Evolutionary conservation across 768 basidiomycete genomes (phyloP).

Genomic region (Serendipita vermifera): DNA sequence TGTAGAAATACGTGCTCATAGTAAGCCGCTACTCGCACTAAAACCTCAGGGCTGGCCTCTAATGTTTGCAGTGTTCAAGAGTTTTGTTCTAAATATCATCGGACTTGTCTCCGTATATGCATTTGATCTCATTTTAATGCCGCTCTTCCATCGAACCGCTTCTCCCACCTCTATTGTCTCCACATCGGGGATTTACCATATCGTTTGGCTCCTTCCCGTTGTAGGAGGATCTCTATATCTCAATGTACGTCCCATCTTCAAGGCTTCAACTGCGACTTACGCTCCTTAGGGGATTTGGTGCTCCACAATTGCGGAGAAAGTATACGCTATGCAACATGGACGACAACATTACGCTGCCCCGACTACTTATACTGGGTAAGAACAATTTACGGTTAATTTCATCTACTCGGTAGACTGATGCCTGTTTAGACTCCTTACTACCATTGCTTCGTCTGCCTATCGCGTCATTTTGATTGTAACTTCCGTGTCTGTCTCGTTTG

Average conservation of each 20-base stretch:
- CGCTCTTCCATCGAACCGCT: constrained; percentile 39
- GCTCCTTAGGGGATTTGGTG: constrained; percentile 70
- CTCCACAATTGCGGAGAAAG: constrained; percentile 57
- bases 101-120: constrained; percentile 60
- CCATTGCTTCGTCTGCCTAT: constrained; percentile 70
- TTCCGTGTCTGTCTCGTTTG: constrained; percentile 54
- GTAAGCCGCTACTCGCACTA: constrained; percentile 9
- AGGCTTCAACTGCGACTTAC: neutral
- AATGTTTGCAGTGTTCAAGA: constrained; percentile 43
- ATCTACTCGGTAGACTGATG: constrained; percentile 27
- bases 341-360: constrained; percentile 36
- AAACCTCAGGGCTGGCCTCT: neutral
- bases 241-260: constrained; percentile 44
- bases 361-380: constrained; percentile 34
- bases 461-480: constrained; percentile 71
- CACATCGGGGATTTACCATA: constrained; percentile 67
- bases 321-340: constrained; percentile 60
- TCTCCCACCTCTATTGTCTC: constrained; percentile 34
- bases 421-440: constrained; percentile 46
- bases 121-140: constrained; percentile 60
- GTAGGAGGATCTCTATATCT: constrained; percentile 65
- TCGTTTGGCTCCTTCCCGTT: constrained; percentile 69
- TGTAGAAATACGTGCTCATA: constrained; percentile 55
- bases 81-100: constrained; percentile 54
- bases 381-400: neutral